Percentiles rank a stretch among this genome's conserved stretches.
Conservation (phyloP, 352 stramenopile genomes). For the Pythium rhizo-oryzae region DNA sequence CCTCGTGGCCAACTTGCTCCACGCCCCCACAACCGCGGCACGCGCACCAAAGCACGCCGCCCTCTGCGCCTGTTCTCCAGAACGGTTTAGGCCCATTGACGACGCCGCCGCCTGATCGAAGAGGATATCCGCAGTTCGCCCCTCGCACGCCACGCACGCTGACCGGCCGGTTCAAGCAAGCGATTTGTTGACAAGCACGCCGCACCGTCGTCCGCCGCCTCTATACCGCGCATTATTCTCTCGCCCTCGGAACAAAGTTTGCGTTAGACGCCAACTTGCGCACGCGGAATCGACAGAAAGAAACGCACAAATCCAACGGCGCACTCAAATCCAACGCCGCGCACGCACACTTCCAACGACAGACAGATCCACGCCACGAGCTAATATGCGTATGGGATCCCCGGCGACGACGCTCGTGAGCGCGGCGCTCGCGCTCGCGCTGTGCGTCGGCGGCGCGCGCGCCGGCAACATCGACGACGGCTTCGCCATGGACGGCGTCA, state of each 20-base stretch:
- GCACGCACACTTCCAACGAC: not conserved
- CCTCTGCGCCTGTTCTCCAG: too few relatives aligned
- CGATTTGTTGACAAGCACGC: too few relatives aligned
- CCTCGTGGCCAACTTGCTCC: not conserved
- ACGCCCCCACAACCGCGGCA: not conserved
- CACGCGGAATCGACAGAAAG: not conserved
- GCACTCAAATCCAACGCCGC: too few relatives aligned
- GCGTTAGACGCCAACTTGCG: too few relatives aligned
- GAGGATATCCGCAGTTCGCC: not conserved
- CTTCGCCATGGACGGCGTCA: constrained; percentile 60
- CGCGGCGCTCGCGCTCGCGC: constrained; percentile 11
- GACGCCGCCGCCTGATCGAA: not conserved
- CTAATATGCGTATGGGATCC: constrained; percentile 13
- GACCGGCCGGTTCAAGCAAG: constrained; percentile 8
- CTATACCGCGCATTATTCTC: too few relatives aligned
- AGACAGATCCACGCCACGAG: not conserved
- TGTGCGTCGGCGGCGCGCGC: not conserved
- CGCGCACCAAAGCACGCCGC: too few relatives aligned
- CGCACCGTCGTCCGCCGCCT: too few relatives aligned
- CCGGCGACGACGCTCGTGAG: constrained; percentile 2
- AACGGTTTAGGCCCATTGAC: not conserved
- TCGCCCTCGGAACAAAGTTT: too few relatives aligned
- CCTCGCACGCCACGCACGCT: not conserved
- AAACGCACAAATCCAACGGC: not conserved
- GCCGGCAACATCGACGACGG: constrained; percentile 62